phyloP scores from a whole-genome alignment of 257 asterid genomes.

The Gentiana dahurica region DNA sequence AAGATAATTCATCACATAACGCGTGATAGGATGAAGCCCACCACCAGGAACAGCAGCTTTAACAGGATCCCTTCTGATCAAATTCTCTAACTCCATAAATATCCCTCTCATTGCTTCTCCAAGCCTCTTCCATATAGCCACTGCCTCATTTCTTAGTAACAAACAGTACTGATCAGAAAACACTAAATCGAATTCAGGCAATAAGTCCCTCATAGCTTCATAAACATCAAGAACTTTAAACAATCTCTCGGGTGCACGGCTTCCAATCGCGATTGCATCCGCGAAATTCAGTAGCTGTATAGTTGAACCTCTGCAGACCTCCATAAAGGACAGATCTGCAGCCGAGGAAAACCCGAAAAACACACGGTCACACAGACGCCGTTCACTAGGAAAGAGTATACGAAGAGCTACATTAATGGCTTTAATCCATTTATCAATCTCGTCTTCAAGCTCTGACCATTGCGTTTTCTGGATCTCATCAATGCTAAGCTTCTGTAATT shows the following conservation, averaged over 20 bases:
- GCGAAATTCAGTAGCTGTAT: constrained; percentile 85
- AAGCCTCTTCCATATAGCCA: constrained; percentile 75
- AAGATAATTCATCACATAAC: constrained; percentile 91
- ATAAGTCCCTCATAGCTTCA: constrained; percentile 74
- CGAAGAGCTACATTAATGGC: constrained; percentile 63
- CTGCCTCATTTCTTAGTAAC: constrained; percentile 64
- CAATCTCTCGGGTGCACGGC: constrained; percentile 91
- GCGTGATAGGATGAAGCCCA: constrained; percentile 83
- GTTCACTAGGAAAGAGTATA: constrained; percentile 85
- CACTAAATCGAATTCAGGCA: constrained; percentile 77
- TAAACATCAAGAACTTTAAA: constrained; percentile 87
- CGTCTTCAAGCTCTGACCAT: constrained; percentile 84
- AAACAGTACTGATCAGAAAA: constrained; percentile 81
- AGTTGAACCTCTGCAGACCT: constrained; percentile 80
- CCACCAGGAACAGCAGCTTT: constrained; percentile 85
- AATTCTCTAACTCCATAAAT: constrained; percentile 91
- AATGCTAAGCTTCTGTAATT: constrained; percentile 72
- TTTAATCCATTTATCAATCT: constrained; percentile 87
- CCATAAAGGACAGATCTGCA: constrained; percentile 86
- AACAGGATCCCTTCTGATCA: constrained; percentile 85
- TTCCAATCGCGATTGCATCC: constrained; percentile 78
- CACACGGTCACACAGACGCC: constrained; percentile 77
- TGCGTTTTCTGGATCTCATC: constrained; percentile 87
- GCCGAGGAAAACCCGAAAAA: constrained; percentile 59
- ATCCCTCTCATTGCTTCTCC: constrained; percentile 85